phyloP scores from a whole-genome alignment of 257 asterid genomes.

The Solanum chiquidenum region DNA sequence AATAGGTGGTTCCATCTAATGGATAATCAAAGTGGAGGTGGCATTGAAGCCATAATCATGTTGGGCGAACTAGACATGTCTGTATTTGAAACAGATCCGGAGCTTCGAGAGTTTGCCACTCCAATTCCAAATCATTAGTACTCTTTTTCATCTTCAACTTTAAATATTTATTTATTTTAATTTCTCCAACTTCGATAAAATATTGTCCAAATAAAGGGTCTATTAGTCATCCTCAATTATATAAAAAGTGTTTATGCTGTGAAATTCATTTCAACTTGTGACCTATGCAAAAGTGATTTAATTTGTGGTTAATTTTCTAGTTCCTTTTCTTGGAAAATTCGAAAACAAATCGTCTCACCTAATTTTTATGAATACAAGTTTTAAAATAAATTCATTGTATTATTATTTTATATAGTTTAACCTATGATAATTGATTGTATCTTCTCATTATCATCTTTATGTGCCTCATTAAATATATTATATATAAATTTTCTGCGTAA shows the following conservation, averaged over 20 bases:
- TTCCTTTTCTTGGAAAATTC: no score
- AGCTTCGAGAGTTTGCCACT: neutral
- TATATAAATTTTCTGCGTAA: no score
- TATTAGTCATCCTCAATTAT: neutral
- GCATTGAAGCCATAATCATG: slow-evolving; percentile 3
- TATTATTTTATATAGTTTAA: no score
- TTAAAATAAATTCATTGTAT: no score
- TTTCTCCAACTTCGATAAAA: neutral
- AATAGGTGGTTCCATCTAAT: neutral
- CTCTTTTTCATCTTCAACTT: neutral
- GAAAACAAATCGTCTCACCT: no score
- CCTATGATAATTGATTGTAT: no score
- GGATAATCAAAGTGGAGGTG: neutral
- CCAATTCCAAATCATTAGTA: neutral
- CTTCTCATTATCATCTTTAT: no score
- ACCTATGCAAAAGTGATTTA: neutral
- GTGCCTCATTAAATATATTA: no score
- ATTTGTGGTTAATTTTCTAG: neutral
- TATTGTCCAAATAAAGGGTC: neutral
- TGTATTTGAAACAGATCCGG: neutral
- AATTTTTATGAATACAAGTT: no score
- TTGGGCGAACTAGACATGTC: slow-evolving; percentile 1
- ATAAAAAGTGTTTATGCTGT: neutral
- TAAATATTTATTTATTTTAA: neutral
- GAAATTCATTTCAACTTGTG: neutral